Conservation (phyloP, 1,284 basidiomycete genomes). For the Cutaneotrichosporon cutaneum region DNA sequence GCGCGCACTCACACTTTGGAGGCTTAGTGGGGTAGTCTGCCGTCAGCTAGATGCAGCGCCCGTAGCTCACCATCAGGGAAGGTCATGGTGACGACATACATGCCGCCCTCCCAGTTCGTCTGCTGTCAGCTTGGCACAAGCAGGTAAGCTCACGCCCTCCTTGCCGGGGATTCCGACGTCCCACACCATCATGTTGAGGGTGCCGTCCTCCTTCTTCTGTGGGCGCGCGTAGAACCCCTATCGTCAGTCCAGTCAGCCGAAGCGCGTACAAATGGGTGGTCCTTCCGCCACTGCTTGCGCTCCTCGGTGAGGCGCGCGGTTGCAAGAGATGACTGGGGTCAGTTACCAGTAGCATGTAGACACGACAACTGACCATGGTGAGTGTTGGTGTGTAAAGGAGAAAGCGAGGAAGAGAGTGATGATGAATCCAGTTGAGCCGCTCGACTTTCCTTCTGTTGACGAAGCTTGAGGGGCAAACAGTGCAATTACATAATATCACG, state of each 20-base stretch:
- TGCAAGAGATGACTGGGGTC: slow-evolving; percentile 36
- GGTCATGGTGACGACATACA: slow-evolving; percentile 89
- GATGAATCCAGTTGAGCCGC: not conserved
- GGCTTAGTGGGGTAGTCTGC: slow-evolving; percentile 53
- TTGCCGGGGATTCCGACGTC: slow-evolving; percentile 96
- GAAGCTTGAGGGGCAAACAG: too few species aligned
- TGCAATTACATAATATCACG: not conserved
- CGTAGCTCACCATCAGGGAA: slow-evolving; percentile 81
- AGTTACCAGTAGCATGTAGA: not conserved
- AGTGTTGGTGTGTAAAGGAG: not conserved
- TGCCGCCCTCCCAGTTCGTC: slow-evolving; percentile 95
- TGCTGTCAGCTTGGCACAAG: slow-evolving; percentile 54
- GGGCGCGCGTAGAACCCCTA: slow-evolving; percentile 98
- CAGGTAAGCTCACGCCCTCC: slow-evolving; percentile 60
- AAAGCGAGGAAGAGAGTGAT: not conserved
- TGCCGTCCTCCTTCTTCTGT: slow-evolving; percentile 81
- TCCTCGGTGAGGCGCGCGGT: slow-evolving; percentile 67
- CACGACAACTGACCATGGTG: slow-evolving; percentile 1
- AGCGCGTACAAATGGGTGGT: slow-evolving; percentile 90
- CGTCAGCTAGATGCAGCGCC: slow-evolving; percentile 20
- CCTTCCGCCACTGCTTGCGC: slow-evolving; percentile 98
- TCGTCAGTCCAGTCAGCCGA: not conserved
- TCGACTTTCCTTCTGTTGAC: not conserved
- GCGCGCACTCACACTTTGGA: slow-evolving; percentile 47
- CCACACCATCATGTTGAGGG: slow-evolving; percentile 96